Percentiles rank a stretch among this genome's conserved stretches.
phyloP scores from a whole-genome alignment of 441 rosid species.

The Omphalea diandra region DNA sequence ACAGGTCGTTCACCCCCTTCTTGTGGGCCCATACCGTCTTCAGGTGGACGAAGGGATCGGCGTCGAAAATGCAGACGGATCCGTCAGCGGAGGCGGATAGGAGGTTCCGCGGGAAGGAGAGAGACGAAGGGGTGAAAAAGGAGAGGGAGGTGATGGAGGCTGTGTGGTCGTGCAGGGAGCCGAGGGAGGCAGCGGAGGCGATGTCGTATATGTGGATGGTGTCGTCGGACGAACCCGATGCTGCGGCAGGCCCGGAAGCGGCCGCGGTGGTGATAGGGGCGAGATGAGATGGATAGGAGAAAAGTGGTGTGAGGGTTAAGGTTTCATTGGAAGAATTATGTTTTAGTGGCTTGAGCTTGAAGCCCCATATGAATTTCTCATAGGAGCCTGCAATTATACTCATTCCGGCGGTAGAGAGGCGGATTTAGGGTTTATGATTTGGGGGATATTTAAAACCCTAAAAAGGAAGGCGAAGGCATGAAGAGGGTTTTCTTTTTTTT shows the following conservation, averaged over 20 bases:
- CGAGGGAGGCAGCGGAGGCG: conserved; percentile 76
- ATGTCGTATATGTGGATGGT: conserved; percentile 85
- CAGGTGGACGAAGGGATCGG: conserved; percentile 79
- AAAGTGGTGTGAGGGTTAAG: conserved; percentile 59
- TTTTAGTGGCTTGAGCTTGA: conserved; percentile 63
- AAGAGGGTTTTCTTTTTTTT: background rate
- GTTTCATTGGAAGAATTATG: conserved; percentile 34
- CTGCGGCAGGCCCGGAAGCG: conserved; percentile 73
- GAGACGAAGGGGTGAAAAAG: conserved; percentile 67
- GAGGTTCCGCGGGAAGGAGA: conserved; percentile 84
- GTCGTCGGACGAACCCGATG: conserved; percentile 80
- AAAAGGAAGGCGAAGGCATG: background rate
- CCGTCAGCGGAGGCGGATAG: conserved; percentile 82
- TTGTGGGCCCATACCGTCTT: conserved; percentile 65
- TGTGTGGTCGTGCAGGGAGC: conserved; percentile 62
- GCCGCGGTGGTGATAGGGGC: conserved; percentile 73
- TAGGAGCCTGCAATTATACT: conserved; percentile 86
- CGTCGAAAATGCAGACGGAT: conserved; percentile 70
- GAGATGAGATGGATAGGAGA: conserved; percentile 82
- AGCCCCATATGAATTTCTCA: conserved; percentile 88
- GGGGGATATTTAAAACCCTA: background rate
- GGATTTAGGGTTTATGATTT: no score
- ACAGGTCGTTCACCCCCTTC: conserved; percentile 65
- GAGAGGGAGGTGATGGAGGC: conserved; percentile 70
- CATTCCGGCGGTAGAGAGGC: conserved; percentile 32